Evolutionary conservation across 2,329 filamentous ascomycete species (phyloP).

Genomic region (Cladosporium sp.): DNA sequence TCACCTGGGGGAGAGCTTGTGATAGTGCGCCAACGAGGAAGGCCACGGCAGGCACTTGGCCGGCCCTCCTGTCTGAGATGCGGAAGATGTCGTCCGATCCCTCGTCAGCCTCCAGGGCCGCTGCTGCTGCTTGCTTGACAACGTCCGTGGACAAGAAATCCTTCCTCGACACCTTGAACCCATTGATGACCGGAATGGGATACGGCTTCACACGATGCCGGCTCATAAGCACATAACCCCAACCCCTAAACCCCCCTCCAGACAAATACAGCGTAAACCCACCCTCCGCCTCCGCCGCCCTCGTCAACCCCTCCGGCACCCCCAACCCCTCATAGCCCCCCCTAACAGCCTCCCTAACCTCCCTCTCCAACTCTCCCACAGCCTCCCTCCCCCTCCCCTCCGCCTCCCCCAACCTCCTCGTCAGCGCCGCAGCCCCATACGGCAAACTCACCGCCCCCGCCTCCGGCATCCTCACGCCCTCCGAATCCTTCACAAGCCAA

Average conservation of each 20-base stretch:
- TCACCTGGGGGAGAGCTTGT: constrained; percentile 62
- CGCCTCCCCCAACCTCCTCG: constrained; percentile 46
- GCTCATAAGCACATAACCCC: constrained; percentile 84
- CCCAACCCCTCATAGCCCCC: constrained; percentile 37
- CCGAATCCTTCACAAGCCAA: constrained; percentile 50
- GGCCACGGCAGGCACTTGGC: constrained; percentile 77
- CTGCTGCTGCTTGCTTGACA: constrained; percentile 37
- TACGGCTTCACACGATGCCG: constrained; percentile 68
- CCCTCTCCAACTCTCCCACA: constrained; percentile 38
- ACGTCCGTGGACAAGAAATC: constrained; percentile 54
- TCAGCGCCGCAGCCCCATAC: constrained; percentile 63
- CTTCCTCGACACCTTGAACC: constrained; percentile 59
- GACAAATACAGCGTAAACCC: constrained; percentile 74
- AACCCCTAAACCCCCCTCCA: constrained; percentile 83
- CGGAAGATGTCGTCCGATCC: constrained; percentile 49
- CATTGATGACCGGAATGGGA: constrained; percentile 75
- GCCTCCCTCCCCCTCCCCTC: constrained; percentile 29
- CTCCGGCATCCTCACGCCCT: constrained; percentile 45
- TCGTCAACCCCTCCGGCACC: constrained; percentile 48
- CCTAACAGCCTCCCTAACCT: constrained; percentile 48
- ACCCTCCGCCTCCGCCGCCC: constrained; percentile 37
- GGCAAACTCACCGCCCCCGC: constrained; percentile 59
- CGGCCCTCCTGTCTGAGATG: constrained; percentile 70
- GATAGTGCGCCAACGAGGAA: constrained; percentile 72
- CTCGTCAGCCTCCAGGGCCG: constrained; percentile 29